phyloP scores from a whole-genome alignment of 305 asterid species.

The Solanum hybrid region DNA sequence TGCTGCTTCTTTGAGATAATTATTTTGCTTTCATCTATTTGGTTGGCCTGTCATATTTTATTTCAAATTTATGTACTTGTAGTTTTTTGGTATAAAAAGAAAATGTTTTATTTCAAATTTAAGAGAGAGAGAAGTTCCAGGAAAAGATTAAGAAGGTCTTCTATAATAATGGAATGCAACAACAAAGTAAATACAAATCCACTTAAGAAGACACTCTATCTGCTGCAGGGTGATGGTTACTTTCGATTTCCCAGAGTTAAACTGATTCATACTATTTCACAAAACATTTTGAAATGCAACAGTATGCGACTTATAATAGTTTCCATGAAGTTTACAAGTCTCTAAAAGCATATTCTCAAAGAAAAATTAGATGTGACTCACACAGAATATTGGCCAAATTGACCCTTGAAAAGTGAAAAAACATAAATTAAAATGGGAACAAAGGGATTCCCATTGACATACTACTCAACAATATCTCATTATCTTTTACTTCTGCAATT shows the following conservation, averaged over 20 bases:
- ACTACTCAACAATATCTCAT: background rate
- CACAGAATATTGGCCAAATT: background rate
- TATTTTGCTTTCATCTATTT: background rate
- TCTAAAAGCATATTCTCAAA: background rate
- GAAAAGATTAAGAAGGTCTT: background rate
- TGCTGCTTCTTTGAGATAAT: background rate
- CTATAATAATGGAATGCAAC: background rate
- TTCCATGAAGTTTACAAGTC: background rate
- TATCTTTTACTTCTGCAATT: background rate
- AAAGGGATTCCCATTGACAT: background rate
- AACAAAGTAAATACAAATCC: background rate
- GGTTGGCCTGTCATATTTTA: background rate
- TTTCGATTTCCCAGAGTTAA: background rate
- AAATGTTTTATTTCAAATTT: background rate
- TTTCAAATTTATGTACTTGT: background rate
- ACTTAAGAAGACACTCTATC: background rate
- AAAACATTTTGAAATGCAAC: background rate
- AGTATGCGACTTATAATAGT: background rate
- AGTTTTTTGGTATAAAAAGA: background rate
- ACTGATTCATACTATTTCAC: background rate
- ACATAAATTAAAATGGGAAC: background rate
- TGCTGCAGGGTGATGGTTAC: background rate
- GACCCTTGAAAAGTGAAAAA: background rate
- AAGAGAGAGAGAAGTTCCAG: background rate
- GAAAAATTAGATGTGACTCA: background rate